Percentiles rank a stretch among this genome's conserved stretches.
Evolutionary conservation across 257 asterid species (phyloP).

Genomic region (Asclepias syriaca): DNA sequence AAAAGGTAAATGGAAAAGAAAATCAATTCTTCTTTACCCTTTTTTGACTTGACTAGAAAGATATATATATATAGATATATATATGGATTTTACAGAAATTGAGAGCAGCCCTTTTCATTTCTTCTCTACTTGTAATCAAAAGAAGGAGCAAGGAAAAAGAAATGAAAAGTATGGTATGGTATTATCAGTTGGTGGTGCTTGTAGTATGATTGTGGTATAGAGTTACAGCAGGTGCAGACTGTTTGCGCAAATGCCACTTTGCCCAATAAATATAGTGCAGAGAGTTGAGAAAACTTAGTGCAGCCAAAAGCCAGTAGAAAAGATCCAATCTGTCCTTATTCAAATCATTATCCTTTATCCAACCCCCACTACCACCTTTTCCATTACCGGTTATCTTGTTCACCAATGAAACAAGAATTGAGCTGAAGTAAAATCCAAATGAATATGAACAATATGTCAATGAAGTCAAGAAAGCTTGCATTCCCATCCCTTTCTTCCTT

Average conservation of each 20-base stretch:
- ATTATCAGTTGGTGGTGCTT: constrained; percentile 14
- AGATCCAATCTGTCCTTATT: constrained; percentile 71
- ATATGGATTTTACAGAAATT: neutral
- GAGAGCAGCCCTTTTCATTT: no score
- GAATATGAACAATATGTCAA: constrained; percentile 85
- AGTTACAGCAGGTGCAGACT: constrained; percentile 22
- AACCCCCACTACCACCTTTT: constrained; percentile 36
- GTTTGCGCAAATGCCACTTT: constrained; percentile 41
- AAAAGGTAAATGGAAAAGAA: constrained; percentile 14
- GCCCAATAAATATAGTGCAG: constrained; percentile 78
- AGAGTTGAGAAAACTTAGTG: constrained; percentile 64
- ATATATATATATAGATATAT: neutral
- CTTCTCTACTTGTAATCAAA: neutral
- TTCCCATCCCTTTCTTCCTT: constrained; percentile 33
- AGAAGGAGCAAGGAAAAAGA: no score
- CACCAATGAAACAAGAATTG: constrained; percentile 71
- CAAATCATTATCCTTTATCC: constrained; percentile 63
- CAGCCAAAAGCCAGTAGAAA: constrained; percentile 70
- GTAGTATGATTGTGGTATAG: constrained; percentile 20
- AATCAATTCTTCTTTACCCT: neutral
- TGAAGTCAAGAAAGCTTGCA: constrained; percentile 71
- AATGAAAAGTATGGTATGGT: neutral
- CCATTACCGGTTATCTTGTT: constrained; percentile 43
- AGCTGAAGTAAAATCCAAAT: constrained; percentile 75
- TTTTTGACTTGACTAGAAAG: constrained; percentile 17